Evolutionary conservation across 164 flowering plant species (phyloP).

Genomic region (Nelumbo lutea): DNA sequence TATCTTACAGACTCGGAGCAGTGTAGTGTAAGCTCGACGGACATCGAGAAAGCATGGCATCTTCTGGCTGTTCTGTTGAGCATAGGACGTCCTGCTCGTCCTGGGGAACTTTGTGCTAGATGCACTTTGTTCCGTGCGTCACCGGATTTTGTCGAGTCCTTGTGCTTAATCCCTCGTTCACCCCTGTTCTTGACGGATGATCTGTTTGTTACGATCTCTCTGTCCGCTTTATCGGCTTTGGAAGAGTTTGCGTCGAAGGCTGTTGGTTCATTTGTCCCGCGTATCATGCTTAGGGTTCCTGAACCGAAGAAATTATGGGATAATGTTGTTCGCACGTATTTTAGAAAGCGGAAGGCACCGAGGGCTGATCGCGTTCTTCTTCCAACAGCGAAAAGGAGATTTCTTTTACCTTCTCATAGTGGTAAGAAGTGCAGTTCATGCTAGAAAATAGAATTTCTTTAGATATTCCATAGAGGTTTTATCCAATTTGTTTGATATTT

Average conservation of each 20-base stretch:
- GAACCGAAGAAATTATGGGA: slow-evolving; percentile 9
- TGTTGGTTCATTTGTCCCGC: slow-evolving; percentile 9
- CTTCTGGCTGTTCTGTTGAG: slow-evolving; percentile 21
- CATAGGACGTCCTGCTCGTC: slow-evolving; percentile 29
- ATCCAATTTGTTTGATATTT: not conserved
- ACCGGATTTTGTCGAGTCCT: slow-evolving; percentile 26
- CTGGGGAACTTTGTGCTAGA: slow-evolving; percentile 28
- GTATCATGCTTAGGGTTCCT: slow-evolving; percentile 9
- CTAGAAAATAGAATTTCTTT: not conserved
- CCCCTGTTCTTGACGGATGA: slow-evolving; percentile 26
- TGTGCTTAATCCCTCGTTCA: slow-evolving; percentile 40
- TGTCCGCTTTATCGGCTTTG: slow-evolving; percentile 8
- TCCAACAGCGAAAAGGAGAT: slow-evolving; percentile 23
- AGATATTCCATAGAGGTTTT: not conserved
- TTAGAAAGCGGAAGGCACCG: slow-evolving; percentile 38
- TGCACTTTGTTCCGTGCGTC: slow-evolving; percentile 24
- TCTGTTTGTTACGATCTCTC: slow-evolving; percentile 27
- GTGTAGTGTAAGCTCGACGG: not conserved
- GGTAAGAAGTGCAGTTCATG: slow-evolving; percentile 16
- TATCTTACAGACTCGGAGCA: slow-evolving; percentile 6
- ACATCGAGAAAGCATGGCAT: slow-evolving; percentile 36
- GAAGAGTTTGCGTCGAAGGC: slow-evolving; percentile 16
- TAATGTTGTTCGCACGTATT: slow-evolving; percentile 20
- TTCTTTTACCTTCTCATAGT: slow-evolving; percentile 4
- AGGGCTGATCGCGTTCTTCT: not conserved